phyloP scores from a whole-genome alignment of 2,329 filamentous ascomycete genomes.

The Aulographum hederae region DNA sequence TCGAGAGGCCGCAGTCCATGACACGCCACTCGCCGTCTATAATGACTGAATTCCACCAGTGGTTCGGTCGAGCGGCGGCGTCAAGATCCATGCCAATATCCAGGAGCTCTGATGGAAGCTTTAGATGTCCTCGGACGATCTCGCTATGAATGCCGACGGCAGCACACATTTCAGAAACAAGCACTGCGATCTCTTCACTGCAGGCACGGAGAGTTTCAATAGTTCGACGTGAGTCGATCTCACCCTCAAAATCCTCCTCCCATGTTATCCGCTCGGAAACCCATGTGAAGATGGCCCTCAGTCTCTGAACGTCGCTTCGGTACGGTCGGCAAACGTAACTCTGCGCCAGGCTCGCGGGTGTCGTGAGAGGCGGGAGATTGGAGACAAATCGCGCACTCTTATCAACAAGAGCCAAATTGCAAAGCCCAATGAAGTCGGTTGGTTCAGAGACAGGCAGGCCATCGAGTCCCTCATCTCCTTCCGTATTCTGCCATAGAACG shows the following conservation, averaged over 20 bases:
- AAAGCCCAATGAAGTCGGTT: slow-evolving; percentile 52
- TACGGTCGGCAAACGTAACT: slow-evolving; percentile 89
- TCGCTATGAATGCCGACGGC: slow-evolving; percentile 81
- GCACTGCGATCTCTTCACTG: slow-evolving; percentile 70
- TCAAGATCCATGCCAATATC: slow-evolving; percentile 49
- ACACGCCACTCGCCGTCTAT: slow-evolving; percentile 93
- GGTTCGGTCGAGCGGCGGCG: slow-evolving; percentile 67
- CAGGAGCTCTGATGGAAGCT: slow-evolving; percentile 57
- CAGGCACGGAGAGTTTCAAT: slow-evolving; percentile 71
- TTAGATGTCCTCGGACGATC: slow-evolving; percentile 76
- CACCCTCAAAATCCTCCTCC: slow-evolving; percentile 88
- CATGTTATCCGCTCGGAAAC: slow-evolving; percentile 85
- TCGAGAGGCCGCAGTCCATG: slow-evolving; percentile 84
- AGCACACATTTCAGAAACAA: slow-evolving; percentile 85
- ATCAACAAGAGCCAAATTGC: slow-evolving; percentile 77
- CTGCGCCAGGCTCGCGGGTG: slow-evolving; percentile 65
- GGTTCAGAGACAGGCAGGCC: slow-evolving; percentile 68
- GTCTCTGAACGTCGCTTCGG: slow-evolving; percentile 76
- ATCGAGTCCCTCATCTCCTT: slow-evolving; percentile 80
- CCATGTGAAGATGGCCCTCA: slow-evolving; percentile 95
- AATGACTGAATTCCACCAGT: slow-evolving; percentile 94
- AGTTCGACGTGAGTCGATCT: slow-evolving; percentile 65
- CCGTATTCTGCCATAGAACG: slow-evolving; percentile 63
- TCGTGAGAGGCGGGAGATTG: slow-evolving; percentile 65
- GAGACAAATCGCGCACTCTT: slow-evolving; percentile 88